These are phyloP conservation scores for Colletotrichum musicola DNA, from an alignment of 2,329 filamentous ascomycete species.

Conservation along the genomic window DNA sequence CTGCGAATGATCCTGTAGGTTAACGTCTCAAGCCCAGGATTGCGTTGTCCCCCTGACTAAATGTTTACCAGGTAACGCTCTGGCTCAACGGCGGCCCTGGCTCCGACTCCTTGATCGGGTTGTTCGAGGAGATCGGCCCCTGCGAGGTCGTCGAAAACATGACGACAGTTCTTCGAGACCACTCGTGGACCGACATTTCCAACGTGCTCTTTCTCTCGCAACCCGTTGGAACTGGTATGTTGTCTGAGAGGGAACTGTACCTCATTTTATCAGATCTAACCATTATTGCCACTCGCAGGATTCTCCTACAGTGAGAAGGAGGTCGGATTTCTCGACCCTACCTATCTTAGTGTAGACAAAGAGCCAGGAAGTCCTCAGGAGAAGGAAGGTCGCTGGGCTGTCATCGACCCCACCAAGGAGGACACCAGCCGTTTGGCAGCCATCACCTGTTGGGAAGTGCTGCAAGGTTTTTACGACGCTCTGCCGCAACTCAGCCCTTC, in stretches of 20 bases:
- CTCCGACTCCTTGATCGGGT: slow-evolving; percentile 11
- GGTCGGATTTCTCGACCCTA: slow-evolving; percentile 13
- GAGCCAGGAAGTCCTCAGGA: neutral
- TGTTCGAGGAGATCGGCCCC: slow-evolving; percentile 12
- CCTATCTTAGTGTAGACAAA: slow-evolving; percentile 4
- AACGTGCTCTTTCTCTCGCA: slow-evolving; percentile 20
- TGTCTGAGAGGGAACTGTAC: neutral
- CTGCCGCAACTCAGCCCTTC: slow-evolving; percentile 12
- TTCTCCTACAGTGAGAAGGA: slow-evolving; percentile 29
- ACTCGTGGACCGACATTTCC: slow-evolving; percentile 18
- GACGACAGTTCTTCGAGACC: slow-evolving; percentile 20
- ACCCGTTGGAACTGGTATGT: slow-evolving; percentile 15
- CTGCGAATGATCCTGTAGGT: slow-evolving; percentile 22
- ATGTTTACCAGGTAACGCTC: neutral
- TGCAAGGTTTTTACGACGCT: slow-evolving; percentile 26
- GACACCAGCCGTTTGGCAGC: slow-evolving; percentile 19
- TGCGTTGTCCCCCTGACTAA: too few species aligned
- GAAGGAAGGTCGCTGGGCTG: slow-evolving; percentile 21
- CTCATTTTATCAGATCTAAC: neutral
- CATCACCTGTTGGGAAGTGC: slow-evolving; percentile 22
- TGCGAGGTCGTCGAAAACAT: slow-evolving; percentile 21
- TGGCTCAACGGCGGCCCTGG: slow-evolving; percentile 12
- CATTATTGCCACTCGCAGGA: neutral
- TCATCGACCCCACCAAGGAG: slow-evolving; percentile 21
- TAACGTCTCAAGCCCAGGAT: too few species aligned